These are phyloP conservation scores for Ascochyta pisi DNA, from an alignment of 2,329 filamentous ascomycete genomes.

Conservation along the genomic window DNA sequence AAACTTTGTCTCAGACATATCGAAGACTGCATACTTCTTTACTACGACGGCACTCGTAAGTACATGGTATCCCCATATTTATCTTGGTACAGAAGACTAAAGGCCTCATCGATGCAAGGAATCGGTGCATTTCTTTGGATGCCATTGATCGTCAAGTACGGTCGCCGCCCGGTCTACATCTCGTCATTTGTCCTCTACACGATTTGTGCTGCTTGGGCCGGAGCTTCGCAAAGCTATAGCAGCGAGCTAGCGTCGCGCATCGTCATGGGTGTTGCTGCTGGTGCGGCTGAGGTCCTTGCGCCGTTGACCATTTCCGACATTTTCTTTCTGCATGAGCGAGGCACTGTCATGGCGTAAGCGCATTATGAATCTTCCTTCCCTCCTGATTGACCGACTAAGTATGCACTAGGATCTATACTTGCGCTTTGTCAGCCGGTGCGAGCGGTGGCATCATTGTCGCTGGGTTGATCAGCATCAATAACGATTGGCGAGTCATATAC, in stretches of 20 bases:
- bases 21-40: constrained; percentile 61
- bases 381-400: not conserved
- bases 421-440: constrained; percentile 34
- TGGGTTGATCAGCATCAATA: constrained; percentile 57
- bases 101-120: constrained; percentile 49
- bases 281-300: constrained; percentile 66
- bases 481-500: constrained; percentile 61
- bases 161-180: constrained; percentile 60
- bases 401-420: constrained; percentile 25
- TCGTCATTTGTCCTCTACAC: constrained; percentile 58
- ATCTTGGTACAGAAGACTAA: no score
- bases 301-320: constrained; percentile 68
- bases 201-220: constrained; percentile 62
- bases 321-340: constrained; percentile 68
- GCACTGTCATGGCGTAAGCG: constrained; percentile 58
- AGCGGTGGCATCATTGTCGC: constrained; percentile 40
- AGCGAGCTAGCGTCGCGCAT: constrained; percentile 68
- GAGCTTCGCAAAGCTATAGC: constrained; percentile 61
- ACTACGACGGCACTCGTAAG: constrained; percentile 55
- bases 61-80: no score
- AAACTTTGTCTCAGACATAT: constrained; percentile 46
- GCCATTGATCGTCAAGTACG: constrained; percentile 51
- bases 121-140: constrained; percentile 49
- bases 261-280: constrained; percentile 66
- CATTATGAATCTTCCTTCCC: not conserved